phyloP scores from a whole-genome alignment of 345 rosid species.

The Citrus sinensis region DVS_A1.0 CM039166.1:21029001-21029500 shows the following conservation, averaged over 20 bases:
- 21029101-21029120: neutral
- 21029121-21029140: neutral
- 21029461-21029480: constrained; percentile 87
- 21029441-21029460: constrained; percentile 61
- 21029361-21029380: neutral
- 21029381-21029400: neutral
- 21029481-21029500: constrained; percentile 82
- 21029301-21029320: neutral
- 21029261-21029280: neutral
- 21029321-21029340: neutral
- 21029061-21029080: neutral
- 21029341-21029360: no score
- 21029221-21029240: neutral
- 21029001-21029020: neutral
- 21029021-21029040: neutral
- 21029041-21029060: neutral
- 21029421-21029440: constrained; percentile 59
- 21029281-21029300: neutral
- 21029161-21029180: neutral
- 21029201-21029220: neutral
- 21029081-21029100: neutral
- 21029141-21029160: neutral
- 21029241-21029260: neutral
- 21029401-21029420: constrained; percentile 1
- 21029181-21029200: neutral